phyloP scores from a whole-genome alignment of 1,284 basidiomycete genomes.

The Neotropicomus parvogracilis region DNA sequence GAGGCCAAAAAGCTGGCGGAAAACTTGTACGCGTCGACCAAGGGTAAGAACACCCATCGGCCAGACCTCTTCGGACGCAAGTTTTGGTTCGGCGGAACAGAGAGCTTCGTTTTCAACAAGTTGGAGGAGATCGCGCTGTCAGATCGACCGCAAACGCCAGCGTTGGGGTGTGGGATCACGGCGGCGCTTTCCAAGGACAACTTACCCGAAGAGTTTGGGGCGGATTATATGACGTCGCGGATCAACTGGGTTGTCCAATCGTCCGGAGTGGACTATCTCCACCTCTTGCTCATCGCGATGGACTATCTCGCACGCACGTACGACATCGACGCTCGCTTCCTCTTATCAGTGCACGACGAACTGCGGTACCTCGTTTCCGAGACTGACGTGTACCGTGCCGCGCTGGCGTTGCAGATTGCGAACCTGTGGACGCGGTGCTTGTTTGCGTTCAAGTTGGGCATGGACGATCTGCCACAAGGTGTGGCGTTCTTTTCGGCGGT shows the following conservation, averaged over 20 bases:
- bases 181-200: conserved; percentile 88
- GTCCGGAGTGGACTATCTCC: conserved; percentile 97
- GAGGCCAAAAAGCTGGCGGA: conserved; percentile 81
- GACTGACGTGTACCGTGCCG: conserved; percentile 82
- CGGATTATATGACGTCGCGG: conserved; percentile 92
- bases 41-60: conserved; percentile 82
- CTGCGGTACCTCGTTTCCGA: conserved; percentile 91
- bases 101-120: conserved; percentile 99
- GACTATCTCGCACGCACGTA: conserved; percentile 82
- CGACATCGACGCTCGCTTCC: conserved; percentile 86
- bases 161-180: conserved; percentile 92
- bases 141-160: conserved; percentile 86
- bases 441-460: conserved; percentile 91
- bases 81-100: conserved; percentile 97
- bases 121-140: conserved; percentile 93
- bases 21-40: conserved; percentile 89
- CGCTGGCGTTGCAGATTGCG: conserved; percentile 92
- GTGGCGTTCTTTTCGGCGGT: conserved; percentile 97
- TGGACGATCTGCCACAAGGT: conserved; percentile 93
- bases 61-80: conserved; percentile 69
- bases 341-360: conserved; percentile 98
- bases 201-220: conserved; percentile 72
- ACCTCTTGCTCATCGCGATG: conserved; percentile 95
- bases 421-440: conserved; percentile 94
- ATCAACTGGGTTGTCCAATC: conserved; percentile 99